These are phyloP conservation scores for Syzygium jambos DNA, from an alignment of 345 rosid genomes.

Conservation along the genomic window DNA sequence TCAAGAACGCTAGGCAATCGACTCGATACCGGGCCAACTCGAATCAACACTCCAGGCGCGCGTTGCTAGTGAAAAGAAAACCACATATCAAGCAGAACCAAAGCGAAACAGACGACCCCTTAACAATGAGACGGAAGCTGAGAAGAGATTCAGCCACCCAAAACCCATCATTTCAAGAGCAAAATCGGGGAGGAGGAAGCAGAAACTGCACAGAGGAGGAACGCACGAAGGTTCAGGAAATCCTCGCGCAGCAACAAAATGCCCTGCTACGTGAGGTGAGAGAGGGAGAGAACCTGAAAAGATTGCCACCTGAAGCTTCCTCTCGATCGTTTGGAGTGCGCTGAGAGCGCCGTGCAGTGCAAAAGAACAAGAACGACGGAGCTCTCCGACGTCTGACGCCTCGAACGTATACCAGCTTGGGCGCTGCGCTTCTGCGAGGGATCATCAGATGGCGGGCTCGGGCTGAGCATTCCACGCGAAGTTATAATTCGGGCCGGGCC, in stretches of 20 bases:
- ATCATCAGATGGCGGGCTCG: neutral
- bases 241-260: neutral
- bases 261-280: neutral
- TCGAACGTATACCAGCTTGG: neutral
- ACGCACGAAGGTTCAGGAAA: neutral
- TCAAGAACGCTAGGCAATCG: neutral
- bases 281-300: neutral
- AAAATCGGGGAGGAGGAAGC: conserved; percentile 12
- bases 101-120: neutral
- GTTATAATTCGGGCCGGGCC: neutral
- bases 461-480: neutral
- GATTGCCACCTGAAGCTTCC: neutral
- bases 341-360: neutral
- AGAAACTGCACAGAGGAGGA: neutral
- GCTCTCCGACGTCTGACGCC: neutral
- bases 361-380: neutral
- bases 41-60: neutral
- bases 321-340: neutral
- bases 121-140: neutral
- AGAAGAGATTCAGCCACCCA: neutral
- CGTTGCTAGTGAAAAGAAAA: neutral
- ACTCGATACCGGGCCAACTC: neutral
- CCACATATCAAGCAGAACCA: neutral
- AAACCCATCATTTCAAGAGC: neutral
- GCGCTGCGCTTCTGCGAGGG: neutral